phyloP scores from a whole-genome alignment of 2,329 filamentous ascomycete species.

The Fusarium sublunatum region DNA sequence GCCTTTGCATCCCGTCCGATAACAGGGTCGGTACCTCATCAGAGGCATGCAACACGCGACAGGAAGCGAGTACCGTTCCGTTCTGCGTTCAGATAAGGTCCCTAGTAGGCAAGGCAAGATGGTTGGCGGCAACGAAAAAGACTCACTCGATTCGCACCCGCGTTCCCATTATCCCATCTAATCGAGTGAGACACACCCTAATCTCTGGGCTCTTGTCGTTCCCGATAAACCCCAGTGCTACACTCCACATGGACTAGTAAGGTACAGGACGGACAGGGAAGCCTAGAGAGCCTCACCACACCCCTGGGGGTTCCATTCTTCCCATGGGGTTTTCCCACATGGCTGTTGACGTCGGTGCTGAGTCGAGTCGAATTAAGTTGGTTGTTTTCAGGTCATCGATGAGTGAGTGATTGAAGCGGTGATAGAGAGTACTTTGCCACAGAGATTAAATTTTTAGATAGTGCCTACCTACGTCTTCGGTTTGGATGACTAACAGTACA shows the following conservation, averaged over 20 bases:
- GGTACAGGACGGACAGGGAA: neutral
- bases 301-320: conserved; percentile 14
- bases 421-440: too few relatives aligned
- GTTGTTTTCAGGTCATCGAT: neutral
- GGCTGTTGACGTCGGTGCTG: conserved; percentile 1
- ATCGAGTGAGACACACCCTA: conserved; percentile 37
- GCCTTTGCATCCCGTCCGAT: conserved; percentile 19
- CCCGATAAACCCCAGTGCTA: conserved; percentile 39
- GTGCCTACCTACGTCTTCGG: too few relatives aligned
- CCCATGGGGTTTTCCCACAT: conserved; percentile 3
- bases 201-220: conserved; percentile 35
- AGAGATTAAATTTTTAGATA: too few relatives aligned
- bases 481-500: conserved; percentile 9
- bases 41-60: conserved; percentile 17
- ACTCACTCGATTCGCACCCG: conserved; percentile 36
- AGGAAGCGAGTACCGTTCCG: conserved; percentile 18
- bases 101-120: conserved; percentile 9
- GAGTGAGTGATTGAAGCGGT: neutral
- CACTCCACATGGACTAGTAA: conserved; percentile 25
- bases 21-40: conserved; percentile 7
- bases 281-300: conserved; percentile 15
- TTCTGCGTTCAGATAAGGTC: conserved; percentile 12
- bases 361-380: neutral
- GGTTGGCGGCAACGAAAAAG: conserved; percentile 13
- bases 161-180: conserved; percentile 41